Evolutionary conservation across 2,329 filamentous ascomycete species (phyloP).

Genomic region (Parastagonospora nodorum): DNA sequence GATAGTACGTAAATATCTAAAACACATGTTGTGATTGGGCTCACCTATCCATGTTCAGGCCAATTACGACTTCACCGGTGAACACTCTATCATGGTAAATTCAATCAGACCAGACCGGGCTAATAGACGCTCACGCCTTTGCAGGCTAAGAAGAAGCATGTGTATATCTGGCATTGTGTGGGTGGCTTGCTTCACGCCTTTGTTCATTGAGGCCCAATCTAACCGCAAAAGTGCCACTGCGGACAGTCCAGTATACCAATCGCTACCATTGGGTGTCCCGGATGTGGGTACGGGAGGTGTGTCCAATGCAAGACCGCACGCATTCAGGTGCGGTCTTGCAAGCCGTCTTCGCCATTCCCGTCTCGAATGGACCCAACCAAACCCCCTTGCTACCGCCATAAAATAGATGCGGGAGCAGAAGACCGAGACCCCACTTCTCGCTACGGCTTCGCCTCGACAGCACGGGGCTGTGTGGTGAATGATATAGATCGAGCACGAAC

Average conservation of each 20-base stretch:
- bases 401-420: no score
- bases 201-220: background rate
- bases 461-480: no score
- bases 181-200: background rate
- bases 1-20: background rate
- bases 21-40: background rate
- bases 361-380: no score
- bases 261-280: background rate
- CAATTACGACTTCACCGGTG: background rate
- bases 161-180: conserved; percentile 5
- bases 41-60: background rate
- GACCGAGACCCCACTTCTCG: no score
- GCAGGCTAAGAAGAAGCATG: conserved; percentile 3
- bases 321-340: background rate
- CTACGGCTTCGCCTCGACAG: no score
- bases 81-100: background rate
- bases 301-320: conserved; percentile 3
- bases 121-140: background rate
- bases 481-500: no score
- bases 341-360: background rate
- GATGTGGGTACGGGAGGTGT: conserved; percentile 2
- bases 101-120: background rate
- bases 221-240: conserved; percentile 1
- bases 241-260: conserved; percentile 1
- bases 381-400: no score